These are phyloP conservation scores for Hymenoscyphus fraxineus DNA, from an alignment of 2,329 filamentous ascomycete species.

Conservation along the genomic window DNA sequence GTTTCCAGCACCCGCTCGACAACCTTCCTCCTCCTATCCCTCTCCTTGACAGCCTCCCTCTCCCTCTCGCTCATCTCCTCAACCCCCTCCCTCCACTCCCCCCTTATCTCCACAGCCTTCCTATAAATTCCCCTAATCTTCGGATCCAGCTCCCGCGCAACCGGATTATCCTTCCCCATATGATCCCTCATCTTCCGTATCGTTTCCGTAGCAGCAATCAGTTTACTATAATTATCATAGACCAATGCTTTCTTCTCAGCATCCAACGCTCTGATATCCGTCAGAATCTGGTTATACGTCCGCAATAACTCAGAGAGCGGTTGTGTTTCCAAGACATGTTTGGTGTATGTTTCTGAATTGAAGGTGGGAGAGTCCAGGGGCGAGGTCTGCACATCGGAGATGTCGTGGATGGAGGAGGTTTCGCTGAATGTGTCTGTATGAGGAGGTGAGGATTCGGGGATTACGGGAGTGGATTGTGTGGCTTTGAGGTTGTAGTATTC, in stretches of 20 bases:
- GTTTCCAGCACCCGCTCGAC: slow-evolving; percentile 27
- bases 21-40: slow-evolving; percentile 38
- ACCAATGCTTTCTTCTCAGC: slow-evolving; percentile 96
- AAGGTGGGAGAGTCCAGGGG: slow-evolving; percentile 75
- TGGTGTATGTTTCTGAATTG: slow-evolving; percentile 66
- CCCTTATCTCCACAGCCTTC: slow-evolving; percentile 28
- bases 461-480: slow-evolving; percentile 26
- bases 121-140: slow-evolving; percentile 72
- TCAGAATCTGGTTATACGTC: slow-evolving; percentile 67
- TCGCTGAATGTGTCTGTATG: slow-evolving; percentile 27
- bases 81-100: slow-evolving; percentile 37
- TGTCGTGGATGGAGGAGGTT: slow-evolving; percentile 38
- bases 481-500: slow-evolving; percentile 87
- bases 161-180: slow-evolving; percentile 73
- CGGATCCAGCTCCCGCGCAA: slow-evolving; percentile 68
- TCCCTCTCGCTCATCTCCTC: slow-evolving; percentile 53
- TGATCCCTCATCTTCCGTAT: slow-evolving; percentile 83
- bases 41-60: slow-evolving; percentile 55
- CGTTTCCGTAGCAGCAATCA: slow-evolving; percentile 94
- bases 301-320: slow-evolving; percentile 65
- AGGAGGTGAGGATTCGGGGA: slow-evolving; percentile 21
- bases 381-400: slow-evolving; percentile 54
- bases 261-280: slow-evolving; percentile 84
- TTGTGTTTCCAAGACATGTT: slow-evolving; percentile 55
- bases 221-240: slow-evolving; percentile 96